Conservation (phyloP, 164 flowering plant species). For the Platanus orientalis region DNA sequence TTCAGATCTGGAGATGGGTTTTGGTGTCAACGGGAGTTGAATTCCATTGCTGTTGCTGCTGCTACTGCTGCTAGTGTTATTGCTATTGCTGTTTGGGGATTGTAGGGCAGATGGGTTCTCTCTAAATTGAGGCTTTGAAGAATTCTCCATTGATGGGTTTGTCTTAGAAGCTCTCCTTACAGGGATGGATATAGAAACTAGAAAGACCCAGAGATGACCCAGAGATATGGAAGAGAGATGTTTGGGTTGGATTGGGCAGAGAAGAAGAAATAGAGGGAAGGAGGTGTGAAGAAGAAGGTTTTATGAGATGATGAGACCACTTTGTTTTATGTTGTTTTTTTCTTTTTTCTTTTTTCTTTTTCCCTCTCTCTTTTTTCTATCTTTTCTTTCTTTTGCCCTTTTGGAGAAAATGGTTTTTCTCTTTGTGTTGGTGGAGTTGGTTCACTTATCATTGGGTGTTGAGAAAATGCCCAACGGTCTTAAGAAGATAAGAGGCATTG, state of each 20-base stretch:
- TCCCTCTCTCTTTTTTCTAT: slow-evolving; percentile 6
- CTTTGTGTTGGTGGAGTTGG: slow-evolving; percentile 8
- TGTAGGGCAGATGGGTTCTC: slow-evolving; percentile 43
- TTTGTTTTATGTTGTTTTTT: slow-evolving; percentile 10
- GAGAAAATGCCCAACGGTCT: slow-evolving; percentile 13
- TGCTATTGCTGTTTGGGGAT: slow-evolving; percentile 46
- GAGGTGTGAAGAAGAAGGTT: slow-evolving; percentile 46
- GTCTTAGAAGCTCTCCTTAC: neutral
- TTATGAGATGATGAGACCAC: slow-evolving; percentile 14
- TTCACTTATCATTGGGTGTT: neutral
- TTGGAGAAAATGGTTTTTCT: neutral
- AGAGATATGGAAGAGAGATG: neutral
- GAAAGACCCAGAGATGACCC: too few relatives aligned
- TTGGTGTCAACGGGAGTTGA: slow-evolving; percentile 47
- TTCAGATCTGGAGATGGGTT: slow-evolving; percentile 66
- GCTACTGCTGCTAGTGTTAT: slow-evolving; percentile 21
- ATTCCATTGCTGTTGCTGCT: slow-evolving; percentile 33
- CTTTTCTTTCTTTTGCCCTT: neutral
- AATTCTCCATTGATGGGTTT: slow-evolving; percentile 39
- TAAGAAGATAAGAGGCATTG: slow-evolving; percentile 8
- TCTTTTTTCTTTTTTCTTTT: too few relatives aligned
- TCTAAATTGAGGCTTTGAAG: slow-evolving; percentile 32
- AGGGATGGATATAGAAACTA: slow-evolving; percentile 14
- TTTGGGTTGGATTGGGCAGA: too few relatives aligned
- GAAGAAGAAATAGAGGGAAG: slow-evolving; percentile 21